A percentile compares a stretch with the other conserved stretches of the same genome.
Conservation (phyloP, 768 basidiomycete genomes). For the Rhizopogon roseolus region DNA sequence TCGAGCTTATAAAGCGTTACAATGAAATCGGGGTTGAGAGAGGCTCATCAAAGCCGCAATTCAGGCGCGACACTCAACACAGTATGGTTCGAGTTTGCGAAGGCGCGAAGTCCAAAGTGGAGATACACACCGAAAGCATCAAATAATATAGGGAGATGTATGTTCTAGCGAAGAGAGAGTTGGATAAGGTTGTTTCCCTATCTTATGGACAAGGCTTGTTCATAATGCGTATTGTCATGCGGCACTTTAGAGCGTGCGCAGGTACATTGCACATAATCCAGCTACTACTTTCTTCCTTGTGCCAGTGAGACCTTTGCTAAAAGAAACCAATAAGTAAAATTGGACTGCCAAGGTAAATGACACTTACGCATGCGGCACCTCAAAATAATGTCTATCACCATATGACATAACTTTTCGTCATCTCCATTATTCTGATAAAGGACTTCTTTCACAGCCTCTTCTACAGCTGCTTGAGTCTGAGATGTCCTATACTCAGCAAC, state of each 20-base stretch:
- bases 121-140: constrained; percentile 78
- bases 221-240: background rate
- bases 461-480: too few relatives aligned
- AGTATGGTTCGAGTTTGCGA: too few relatives aligned
- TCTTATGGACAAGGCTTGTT: background rate
- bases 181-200: constrained; percentile 41
- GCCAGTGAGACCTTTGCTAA: too few relatives aligned
- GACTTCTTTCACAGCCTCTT: too few relatives aligned
- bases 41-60: constrained; percentile 88
- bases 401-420: too few relatives aligned
- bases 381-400: too few relatives aligned
- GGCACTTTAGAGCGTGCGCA: constrained; percentile 50
- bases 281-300: too few relatives aligned
- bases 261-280: constrained; percentile 42
- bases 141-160: constrained; percentile 93
- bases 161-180: constrained; percentile 68
- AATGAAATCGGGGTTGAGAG: constrained; percentile 85
- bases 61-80: constrained; percentile 93
- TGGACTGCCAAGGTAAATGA: too few relatives aligned
- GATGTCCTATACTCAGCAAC: too few relatives aligned
- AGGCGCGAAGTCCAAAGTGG: constrained; percentile 66
- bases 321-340: too few relatives aligned
- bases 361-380: too few relatives aligned
- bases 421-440: too few relatives aligned
- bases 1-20: constrained; percentile 93